Base-by-base conservation (phyloP, 495 filamentous ascomycete genomes). In the Podospora australis region DNA sequence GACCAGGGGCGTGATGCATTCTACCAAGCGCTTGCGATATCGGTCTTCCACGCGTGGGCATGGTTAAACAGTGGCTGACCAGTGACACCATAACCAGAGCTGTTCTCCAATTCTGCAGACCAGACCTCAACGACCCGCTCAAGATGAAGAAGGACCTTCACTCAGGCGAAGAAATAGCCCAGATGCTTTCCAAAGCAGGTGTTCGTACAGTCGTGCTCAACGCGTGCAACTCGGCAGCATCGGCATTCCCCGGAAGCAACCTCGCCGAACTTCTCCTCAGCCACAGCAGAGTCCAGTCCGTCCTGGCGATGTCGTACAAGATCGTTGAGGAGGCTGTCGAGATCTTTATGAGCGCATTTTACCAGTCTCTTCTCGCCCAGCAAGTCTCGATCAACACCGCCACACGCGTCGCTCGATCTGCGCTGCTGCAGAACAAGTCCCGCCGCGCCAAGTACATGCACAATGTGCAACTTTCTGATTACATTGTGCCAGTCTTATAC, bases 161-260 rank as follows among this genome's bases (percentile, higher is more conserved):
- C 1, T 26, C 41, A 6, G 41, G 22, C 13, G 24, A 16, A 4
- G 41, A 44, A 10, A n/a, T 44, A 2, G 41, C 22, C 6, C 24
- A 16, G 10, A 24, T 26, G 24, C 41, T 44, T 4, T 22, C 41
- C n/a, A 3, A 2, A 22, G 41, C 41, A 4, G 23, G 23, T 1
- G 23, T 44, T n/a, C 1, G 11, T 2, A 44, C 41, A 4, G 41
- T 29, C 4, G 23, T 44, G 11, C 14, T 44, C 22, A 44, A 44
- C 13, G 41, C 41, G n/a, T 44, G 41, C 41, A 44, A 44, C 41
- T 44, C 41, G 23, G 41, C 41, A 26, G 22, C 24, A 26, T 26
- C 11, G 22, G 22, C 41, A 16, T 10, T 24, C 4, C 41, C 41
- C 6, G 41, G 41, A 17, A 29, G 23, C 22, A 44, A 44, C 13